Evolutionary conservation across 2,329 filamentous ascomycete species (phyloP), one percentile per base, ranked within the genome.

Genomic region (Colletotrichum sp.): DNA sequence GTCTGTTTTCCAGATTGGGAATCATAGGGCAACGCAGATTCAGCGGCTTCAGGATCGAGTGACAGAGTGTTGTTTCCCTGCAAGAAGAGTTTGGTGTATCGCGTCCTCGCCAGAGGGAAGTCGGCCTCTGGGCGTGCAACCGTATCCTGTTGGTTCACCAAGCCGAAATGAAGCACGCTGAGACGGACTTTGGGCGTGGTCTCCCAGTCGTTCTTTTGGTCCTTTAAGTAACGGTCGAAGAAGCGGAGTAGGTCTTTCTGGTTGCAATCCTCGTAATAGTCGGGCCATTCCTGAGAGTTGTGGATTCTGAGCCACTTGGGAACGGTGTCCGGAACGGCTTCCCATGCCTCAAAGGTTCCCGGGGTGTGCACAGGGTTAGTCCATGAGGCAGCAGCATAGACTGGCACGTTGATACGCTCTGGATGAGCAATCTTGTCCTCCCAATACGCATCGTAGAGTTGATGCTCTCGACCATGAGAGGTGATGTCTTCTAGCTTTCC

Each of bases 41-140:
- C 24, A 1, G 22, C 0, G 6, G 15, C 55, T 0, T n/a, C 2
- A 3, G 15, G 15, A 0, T 59, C 1, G 22, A 59, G 16, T 18
- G 55, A 59, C 13, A 59, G 24, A 1, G 55, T 16, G 16, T 30
- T 59, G 26, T 59, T 0, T 18, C 2, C 1, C 26, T 59, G 55
- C 2, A 59, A 30, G 15, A 59, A 59, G 26, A 59, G 55, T n/a
- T 59, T 59, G 55, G 55, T 59, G 13, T 59, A 26, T 0, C 3
- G 22, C 1, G 26, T 30, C 15, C 55, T 26, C 6, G 22, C 55
- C 24, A 59, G 55, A 6, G 55, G 55, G 8, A 59, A 59, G 0
- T 26, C 22, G 2, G 55, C 6, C 24, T 59, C 55, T 26, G 55
- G 24, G 15, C 55, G 55, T 26, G 1, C 26, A 1, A 30, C 16